A percentile compares a stretch with the other conserved stretches of the same genome.
Conservation (phyloP, 2,329 filamentous ascomycete species). For the Ophiocordyceps australis region DNA sequence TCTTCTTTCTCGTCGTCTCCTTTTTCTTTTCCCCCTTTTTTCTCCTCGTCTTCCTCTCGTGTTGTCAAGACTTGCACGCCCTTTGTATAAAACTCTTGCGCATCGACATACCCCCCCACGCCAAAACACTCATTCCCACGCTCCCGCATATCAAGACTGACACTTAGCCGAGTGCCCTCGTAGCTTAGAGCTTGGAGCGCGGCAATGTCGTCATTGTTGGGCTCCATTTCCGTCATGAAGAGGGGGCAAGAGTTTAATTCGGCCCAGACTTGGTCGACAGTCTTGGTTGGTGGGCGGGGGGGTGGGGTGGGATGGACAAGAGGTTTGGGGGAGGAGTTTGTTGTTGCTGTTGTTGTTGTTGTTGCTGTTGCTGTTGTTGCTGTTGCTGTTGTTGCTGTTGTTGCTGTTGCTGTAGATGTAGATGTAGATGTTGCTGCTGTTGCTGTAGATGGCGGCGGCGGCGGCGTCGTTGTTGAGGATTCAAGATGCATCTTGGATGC, state of each 20-base stretch:
- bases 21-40: constrained; percentile 21
- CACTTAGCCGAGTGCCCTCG: constrained; percentile 75
- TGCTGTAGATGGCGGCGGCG: no score
- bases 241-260: constrained; percentile 52
- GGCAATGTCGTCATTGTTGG: constrained; percentile 70
- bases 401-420: no score
- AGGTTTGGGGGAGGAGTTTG: no score
- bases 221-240: constrained; percentile 89
- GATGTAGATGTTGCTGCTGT: no score
- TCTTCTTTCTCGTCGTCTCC: constrained; percentile 17
- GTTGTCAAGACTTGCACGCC: constrained; percentile 54
- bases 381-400: no score
- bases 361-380: no score
- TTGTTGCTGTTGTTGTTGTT: no score
- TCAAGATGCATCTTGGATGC: no score
- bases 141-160: constrained; percentile 71
- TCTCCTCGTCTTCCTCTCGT: constrained; percentile 47
- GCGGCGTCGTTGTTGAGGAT: no score
- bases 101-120: constrained; percentile 57
- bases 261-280: constrained; percentile 34
- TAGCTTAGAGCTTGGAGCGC: constrained; percentile 82
- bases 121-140: constrained; percentile 82
- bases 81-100: constrained; percentile 81
- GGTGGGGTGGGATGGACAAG: no score
- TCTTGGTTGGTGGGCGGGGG: no score